A percentile compares a stretch with the other conserved stretches of the same genome.
These are phyloP conservation scores for Fusarium proliferatum DNA, from an alignment of 2,329 filamentous ascomycete species.

Conservation along the genomic window DNA sequence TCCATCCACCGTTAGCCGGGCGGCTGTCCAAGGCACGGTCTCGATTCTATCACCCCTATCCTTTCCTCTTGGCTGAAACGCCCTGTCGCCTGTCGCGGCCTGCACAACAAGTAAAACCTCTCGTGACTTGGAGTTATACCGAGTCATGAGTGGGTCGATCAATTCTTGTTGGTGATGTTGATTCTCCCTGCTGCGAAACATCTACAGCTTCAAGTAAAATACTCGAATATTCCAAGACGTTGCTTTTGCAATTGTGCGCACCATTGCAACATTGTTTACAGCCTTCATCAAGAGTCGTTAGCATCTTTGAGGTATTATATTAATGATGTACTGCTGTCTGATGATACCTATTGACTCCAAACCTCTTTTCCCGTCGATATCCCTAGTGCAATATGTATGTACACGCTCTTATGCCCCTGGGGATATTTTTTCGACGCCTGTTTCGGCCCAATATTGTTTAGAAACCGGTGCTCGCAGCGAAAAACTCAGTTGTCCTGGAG, in stretches of 20 bases:
- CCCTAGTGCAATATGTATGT: not conserved
- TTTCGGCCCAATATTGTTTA: not conserved
- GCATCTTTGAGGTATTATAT: not conserved
- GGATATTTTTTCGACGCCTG: not conserved
- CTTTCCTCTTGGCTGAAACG: slow-evolving; percentile 25
- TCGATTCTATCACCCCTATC: slow-evolving; percentile 1
- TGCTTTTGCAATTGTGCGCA: not conserved
- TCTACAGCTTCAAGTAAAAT: slow-evolving; percentile 14
- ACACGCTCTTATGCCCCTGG: not conserved
- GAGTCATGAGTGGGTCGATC: slow-evolving; percentile 11
- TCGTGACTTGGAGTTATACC: not conserved
- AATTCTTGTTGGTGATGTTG: not conserved
- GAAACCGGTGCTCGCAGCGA: not conserved
- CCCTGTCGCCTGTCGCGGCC: slow-evolving; percentile 11
- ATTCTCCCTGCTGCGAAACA: slow-evolving; percentile 20
- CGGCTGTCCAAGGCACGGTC: slow-evolving; percentile 13
- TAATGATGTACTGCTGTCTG: not conserved
- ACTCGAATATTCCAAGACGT: not conserved
- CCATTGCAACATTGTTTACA: not conserved
- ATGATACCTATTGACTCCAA: slow-evolving; percentile 3
- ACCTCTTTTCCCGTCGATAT: not conserved
- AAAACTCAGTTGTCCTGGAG: slow-evolving; percentile 1
- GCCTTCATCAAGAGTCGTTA: not conserved
- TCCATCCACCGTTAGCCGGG: slow-evolving; percentile 3
- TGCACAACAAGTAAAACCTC: slow-evolving; percentile 1